These are phyloP conservation scores for Zymoseptoria passerinii DNA, from an alignment of 2,329 filamentous ascomycete genomes.

Conservation along the genomic window DNA sequence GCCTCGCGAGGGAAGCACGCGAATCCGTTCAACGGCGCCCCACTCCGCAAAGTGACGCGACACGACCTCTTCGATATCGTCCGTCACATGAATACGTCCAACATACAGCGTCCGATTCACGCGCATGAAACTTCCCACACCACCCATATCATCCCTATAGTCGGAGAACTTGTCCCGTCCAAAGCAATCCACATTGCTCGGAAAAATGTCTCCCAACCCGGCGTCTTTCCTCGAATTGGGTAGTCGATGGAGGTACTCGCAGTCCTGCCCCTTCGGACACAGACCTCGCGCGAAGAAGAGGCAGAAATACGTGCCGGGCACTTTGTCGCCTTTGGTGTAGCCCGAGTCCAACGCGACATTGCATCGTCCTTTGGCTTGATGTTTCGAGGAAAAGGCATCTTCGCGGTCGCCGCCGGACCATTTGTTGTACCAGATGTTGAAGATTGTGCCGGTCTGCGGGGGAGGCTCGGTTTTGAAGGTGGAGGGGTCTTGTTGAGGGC, in stretches of 20 bases:
- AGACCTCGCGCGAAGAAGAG: slow-evolving; percentile 78
- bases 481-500: slow-evolving; percentile 80
- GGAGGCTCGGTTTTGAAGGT: slow-evolving; percentile 76
- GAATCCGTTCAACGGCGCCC: slow-evolving; percentile 79
- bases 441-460: slow-evolving; percentile 86
- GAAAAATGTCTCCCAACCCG: slow-evolving; percentile 74
- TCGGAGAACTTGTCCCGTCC: slow-evolving; percentile 86
- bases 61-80: slow-evolving; percentile 95
- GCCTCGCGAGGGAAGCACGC: slow-evolving; percentile 79
- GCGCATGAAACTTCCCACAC: slow-evolving; percentile 85
- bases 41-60: slow-evolving; percentile 93
- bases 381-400: slow-evolving; percentile 79
- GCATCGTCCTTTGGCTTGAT: slow-evolving; percentile 74
- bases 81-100: slow-evolving; percentile 86
- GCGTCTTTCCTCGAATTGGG: slow-evolving; percentile 47
- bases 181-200: slow-evolving; percentile 91
- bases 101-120: slow-evolving; percentile 93
- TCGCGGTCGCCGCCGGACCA: slow-evolving; percentile 94
- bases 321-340: slow-evolving; percentile 43
- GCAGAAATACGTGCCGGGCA: slow-evolving; percentile 72
- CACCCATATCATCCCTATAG: slow-evolving; percentile 96
- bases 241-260: slow-evolving; percentile 84
- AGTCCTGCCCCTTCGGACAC: slow-evolving; percentile 82
- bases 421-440: slow-evolving; percentile 99
- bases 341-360: slow-evolving; percentile 62